Percentiles rank a stretch among this genome's conserved stretches.
Conservation (phyloP, 208 protist species). For the Trypanosoma mega region DNA sequence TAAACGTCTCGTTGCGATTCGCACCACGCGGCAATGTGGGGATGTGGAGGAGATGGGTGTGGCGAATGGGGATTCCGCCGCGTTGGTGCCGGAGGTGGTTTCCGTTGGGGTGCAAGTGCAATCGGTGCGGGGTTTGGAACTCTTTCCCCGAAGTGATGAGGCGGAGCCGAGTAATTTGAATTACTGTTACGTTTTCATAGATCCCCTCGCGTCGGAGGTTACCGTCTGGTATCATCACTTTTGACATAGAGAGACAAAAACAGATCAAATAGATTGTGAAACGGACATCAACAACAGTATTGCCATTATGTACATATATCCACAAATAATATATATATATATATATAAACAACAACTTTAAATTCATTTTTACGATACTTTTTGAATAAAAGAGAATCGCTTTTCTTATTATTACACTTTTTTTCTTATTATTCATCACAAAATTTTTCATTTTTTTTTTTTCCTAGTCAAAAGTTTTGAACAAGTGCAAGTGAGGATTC, state of each 20-base stretch:
- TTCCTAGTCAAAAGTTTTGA: no score
- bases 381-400: no score
- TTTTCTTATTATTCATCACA: no score
- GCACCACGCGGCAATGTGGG: constrained; percentile 17
- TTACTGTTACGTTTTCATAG: constrained; percentile 68
- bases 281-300: no score
- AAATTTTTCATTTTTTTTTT: no score
- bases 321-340: no score
- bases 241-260: constrained; percentile 1
- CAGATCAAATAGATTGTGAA: no score
- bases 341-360: no score
- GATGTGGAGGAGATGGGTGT: constrained; percentile 19
- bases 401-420: no score
- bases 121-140: constrained; percentile 12
- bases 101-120: constrained; percentile 34
- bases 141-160: constrained; percentile 40
- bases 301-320: no score
- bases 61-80: constrained; percentile 4
- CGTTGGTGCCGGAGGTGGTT: constrained; percentile 25
- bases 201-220: constrained; percentile 35
- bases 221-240: constrained; percentile 36
- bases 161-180: constrained; percentile 51
- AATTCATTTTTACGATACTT: no score
- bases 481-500: no score
- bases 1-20: constrained; percentile 40